Conservation (phyloP, 371 early-diverging fungal species). For the Mucor saturninus region DNA sequence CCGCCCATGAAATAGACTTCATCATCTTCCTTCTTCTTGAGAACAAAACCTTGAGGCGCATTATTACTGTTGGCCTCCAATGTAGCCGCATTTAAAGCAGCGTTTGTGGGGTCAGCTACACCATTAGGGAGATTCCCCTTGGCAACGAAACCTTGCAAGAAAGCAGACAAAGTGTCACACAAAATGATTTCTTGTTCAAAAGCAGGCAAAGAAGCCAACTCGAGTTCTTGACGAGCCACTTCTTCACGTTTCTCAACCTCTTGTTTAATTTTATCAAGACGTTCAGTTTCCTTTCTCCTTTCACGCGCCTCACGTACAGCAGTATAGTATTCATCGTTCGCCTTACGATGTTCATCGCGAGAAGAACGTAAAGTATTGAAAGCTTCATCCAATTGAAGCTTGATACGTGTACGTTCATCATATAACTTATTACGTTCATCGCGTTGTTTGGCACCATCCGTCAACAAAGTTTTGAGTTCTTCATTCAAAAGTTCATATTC, state of each 20-base stretch:
- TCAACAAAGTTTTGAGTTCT: slow-evolving; percentile 71
- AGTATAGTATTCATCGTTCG: slow-evolving; percentile 78
- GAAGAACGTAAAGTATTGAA: slow-evolving; percentile 69
- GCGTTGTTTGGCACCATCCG: slow-evolving; percentile 61
- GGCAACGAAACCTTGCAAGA: slow-evolving; percentile 57
- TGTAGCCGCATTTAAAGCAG: slow-evolving; percentile 30
- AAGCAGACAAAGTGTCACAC: slow-evolving; percentile 79
- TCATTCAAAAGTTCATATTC: slow-evolving; percentile 69
- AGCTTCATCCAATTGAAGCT: slow-evolving; percentile 72
- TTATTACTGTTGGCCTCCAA: slow-evolving; percentile 27
- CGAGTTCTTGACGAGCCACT: slow-evolving; percentile 75
- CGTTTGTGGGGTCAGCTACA: slow-evolving; percentile 30
- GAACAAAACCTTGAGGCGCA: slow-evolving; percentile 65
- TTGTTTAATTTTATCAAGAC: slow-evolving; percentile 67
- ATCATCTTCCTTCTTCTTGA: slow-evolving; percentile 80
- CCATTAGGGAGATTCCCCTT: slow-evolving; percentile 33
- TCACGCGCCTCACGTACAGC: slow-evolving; percentile 77
- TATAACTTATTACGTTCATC: slow-evolving; percentile 73
- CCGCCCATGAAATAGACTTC: slow-evolving; percentile 78
- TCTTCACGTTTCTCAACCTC: slow-evolving; percentile 67
- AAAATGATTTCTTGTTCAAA: slow-evolving; percentile 82
- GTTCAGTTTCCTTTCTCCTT: slow-evolving; percentile 67
- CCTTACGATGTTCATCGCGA: slow-evolving; percentile 73
- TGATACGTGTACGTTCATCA: slow-evolving; percentile 76
- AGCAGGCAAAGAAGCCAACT: slow-evolving; percentile 89